Evolutionary conservation across 768 basidiomycete species (phyloP).

Genomic region (Mycena filopes): DNA sequence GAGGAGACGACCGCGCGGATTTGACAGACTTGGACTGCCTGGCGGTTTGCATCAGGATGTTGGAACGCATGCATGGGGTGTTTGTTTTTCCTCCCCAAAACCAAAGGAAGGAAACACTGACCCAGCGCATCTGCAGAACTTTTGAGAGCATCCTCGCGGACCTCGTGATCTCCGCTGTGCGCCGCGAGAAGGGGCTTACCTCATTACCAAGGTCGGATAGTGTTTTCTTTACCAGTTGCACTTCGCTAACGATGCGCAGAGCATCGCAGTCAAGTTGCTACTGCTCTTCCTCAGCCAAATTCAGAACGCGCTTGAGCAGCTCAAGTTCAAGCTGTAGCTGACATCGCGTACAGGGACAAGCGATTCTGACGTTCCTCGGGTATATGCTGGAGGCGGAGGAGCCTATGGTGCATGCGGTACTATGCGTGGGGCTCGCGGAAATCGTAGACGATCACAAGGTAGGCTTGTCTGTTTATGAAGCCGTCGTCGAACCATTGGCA

Average conservation of each 20-base stretch:
- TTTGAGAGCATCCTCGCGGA: slow-evolving; percentile 84
- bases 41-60: slow-evolving; percentile 83
- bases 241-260: slow-evolving; percentile 41
- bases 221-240: neutral
- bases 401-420: slow-evolving; percentile 76
- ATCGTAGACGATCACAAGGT: slow-evolving; percentile 85
- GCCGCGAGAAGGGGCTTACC: slow-evolving; percentile 83
- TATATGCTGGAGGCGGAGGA: slow-evolving; percentile 72
- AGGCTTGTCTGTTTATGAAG: slow-evolving; percentile 23
- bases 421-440: slow-evolving; percentile 88
- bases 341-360: slow-evolving; percentile 39
- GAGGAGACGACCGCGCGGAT: slow-evolving; percentile 69
- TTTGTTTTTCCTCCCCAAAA: slow-evolving; percentile 42
- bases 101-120: neutral
- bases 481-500: neutral
- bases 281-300: slow-evolving; percentile 89
- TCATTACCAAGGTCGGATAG: slow-evolving; percentile 80
- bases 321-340: slow-evolving; percentile 72
- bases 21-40: slow-evolving; percentile 85
- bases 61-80: slow-evolving; percentile 92
- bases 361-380: slow-evolving; percentile 59
- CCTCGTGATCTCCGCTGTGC: slow-evolving; percentile 90
- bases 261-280: slow-evolving; percentile 75
- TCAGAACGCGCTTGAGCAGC: slow-evolving; percentile 76
- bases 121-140: slow-evolving; percentile 60